phyloP scores from a whole-genome alignment of 345 rosid genomes.

The Euphorbia tirucalli region DNA sequence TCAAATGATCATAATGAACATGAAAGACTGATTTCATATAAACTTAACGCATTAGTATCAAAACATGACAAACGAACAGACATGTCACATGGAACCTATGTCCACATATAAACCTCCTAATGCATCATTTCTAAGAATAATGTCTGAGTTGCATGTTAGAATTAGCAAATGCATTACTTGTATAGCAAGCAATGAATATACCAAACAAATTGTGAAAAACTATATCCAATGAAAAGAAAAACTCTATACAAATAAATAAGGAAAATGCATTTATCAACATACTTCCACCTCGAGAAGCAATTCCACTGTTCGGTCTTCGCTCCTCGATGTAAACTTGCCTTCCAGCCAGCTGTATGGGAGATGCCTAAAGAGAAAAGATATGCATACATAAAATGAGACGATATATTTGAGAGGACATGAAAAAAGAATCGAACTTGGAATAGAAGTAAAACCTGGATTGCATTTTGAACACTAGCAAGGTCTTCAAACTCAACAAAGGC shows the following conservation, averaged over 20 bases:
- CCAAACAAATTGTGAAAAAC: neutral
- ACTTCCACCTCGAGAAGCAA: constrained; percentile 83
- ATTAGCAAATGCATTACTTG: neutral
- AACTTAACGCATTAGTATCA: neutral
- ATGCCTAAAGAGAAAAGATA: constrained; percentile 48
- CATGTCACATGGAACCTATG: neutral
- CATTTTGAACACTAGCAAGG: constrained; percentile 74
- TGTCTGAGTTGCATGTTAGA: too few species aligned
- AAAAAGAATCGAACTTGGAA: neutral
- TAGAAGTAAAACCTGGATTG: constrained; percentile 62
- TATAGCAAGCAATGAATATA: neutral
- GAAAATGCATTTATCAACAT: constrained; percentile 25
- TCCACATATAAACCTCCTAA: neutral
- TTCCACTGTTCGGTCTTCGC: constrained; percentile 81
- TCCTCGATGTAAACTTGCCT: constrained; percentile 86
- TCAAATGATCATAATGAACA: too few species aligned
- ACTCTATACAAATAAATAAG: neutral
- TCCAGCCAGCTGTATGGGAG: constrained; percentile 88
- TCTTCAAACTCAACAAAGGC: constrained; percentile 99
- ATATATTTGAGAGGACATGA: neutral
- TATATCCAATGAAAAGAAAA: neutral
- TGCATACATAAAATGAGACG: neutral
- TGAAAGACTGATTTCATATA: neutral
- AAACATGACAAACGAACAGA: neutral
- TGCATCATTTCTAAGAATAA: neutral